A percentile compares a stretch with the other conserved stretches of the same genome.
phyloP scores from a whole-genome alignment of 345 rosid species.

The Aegle marmelos region DNA sequence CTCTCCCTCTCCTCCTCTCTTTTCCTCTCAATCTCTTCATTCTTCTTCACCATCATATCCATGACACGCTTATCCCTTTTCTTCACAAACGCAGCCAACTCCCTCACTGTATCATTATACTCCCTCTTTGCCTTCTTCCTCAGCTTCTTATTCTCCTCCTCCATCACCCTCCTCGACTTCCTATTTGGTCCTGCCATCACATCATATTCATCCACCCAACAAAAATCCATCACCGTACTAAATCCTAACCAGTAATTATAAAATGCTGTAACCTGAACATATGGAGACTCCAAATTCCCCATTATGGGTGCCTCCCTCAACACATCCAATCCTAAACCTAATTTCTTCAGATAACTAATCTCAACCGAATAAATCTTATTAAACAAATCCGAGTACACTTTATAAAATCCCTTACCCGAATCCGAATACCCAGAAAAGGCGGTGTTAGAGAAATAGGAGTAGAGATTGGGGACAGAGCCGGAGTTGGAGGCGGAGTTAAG shows the following conservation, averaged over 20 bases:
- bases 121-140: slow-evolving; percentile 83
- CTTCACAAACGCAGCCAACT: slow-evolving; percentile 80
- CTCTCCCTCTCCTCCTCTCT: slow-evolving; percentile 58
- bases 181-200: slow-evolving; percentile 67
- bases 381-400: slow-evolving; percentile 76
- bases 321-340: slow-evolving; percentile 56
- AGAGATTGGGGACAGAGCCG: slow-evolving; percentile 63
- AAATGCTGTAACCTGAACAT: slow-evolving; percentile 76
- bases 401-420: slow-evolving; percentile 74
- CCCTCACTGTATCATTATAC: slow-evolving; percentile 76
- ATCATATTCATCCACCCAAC: slow-evolving; percentile 83
- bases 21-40: slow-evolving; percentile 60
- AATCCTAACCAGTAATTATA: slow-evolving; percentile 85
- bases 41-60: slow-evolving; percentile 69
- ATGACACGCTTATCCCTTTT: slow-evolving; percentile 94
- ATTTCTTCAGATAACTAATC: slow-evolving; percentile 49
- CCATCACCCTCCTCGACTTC: slow-evolving; percentile 79
- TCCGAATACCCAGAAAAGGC: slow-evolving; percentile 70
- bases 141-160: slow-evolving; percentile 90
- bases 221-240: slow-evolving; percentile 80
- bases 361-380: slow-evolving; percentile 58
- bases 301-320: slow-evolving; percentile 76
- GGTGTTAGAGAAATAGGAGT: slow-evolving; percentile 72
- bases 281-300: slow-evolving; percentile 83
- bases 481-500: slow-evolving; percentile 33